A percentile compares a stretch with the other conserved stretches of the same genome.
Conservation (phyloP, 805 yeast species). For the Candida peoriensis region DNA sequence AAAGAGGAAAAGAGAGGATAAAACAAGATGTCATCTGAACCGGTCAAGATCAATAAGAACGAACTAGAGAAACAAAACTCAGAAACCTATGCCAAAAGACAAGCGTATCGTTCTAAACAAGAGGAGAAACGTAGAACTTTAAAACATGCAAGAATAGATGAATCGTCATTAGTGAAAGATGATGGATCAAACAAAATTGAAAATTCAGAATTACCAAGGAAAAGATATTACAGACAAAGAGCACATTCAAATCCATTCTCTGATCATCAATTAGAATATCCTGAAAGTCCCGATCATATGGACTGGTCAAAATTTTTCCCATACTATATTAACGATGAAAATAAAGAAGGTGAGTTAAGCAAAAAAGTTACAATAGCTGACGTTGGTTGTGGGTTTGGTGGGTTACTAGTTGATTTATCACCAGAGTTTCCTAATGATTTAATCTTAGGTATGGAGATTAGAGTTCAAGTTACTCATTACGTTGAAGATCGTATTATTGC, state of each 20-base stretch:
- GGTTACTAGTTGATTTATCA: conserved; percentile 74
- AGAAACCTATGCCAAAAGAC: conserved; percentile 28
- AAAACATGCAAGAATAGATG: conserved; percentile 42
- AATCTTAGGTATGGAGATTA: conserved; percentile 93
- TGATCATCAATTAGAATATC: conserved; percentile 90
- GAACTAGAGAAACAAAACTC: conserved; percentile 19
- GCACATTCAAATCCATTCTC: conserved; percentile 98
- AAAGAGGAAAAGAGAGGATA: no score
- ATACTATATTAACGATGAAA: conserved; percentile 38
- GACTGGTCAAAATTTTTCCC: conserved; percentile 83
- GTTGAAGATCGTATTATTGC: conserved; percentile 95
- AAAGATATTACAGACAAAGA: conserved; percentile 89
- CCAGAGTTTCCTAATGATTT: conserved; percentile 68
- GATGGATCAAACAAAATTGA: no score
- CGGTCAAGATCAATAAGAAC: conserved; percentile 12
- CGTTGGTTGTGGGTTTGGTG: conserved; percentile 98
- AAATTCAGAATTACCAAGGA: conserved; percentile 59
- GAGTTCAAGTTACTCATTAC: conserved; percentile 96
- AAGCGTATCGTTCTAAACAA: conserved; percentile 40
- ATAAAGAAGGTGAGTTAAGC: conserved; percentile 31
- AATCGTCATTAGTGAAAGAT: conserved; percentile 20
- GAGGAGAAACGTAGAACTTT: conserved; percentile 42
- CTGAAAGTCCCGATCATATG: conserved; percentile 75
- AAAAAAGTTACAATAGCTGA: conserved; percentile 83
- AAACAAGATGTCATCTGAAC: no score